phyloP scores from a whole-genome alignment of 148 eudicot genomes.

The Selenicereus undatus region DNA sequence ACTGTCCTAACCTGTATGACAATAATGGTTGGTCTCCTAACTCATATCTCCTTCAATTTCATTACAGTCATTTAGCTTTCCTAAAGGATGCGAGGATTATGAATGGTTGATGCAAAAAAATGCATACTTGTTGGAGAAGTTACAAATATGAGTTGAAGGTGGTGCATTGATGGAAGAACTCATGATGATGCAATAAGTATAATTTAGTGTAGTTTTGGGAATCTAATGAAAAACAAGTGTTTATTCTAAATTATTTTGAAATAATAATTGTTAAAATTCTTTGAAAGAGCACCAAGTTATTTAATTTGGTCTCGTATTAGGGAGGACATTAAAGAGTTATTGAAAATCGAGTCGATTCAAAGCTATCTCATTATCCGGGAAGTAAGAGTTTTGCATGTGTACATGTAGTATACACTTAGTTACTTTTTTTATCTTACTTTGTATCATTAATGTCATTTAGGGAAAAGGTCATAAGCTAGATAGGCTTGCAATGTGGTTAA shows the following conservation, averaged over 20 bases:
- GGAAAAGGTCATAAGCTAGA: too few species aligned
- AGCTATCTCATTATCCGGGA: too few species aligned
- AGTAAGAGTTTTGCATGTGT: too few species aligned
- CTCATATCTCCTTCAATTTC: not conserved
- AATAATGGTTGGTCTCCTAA: not conserved
- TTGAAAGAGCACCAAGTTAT: too few species aligned
- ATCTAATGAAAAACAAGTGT: not conserved
- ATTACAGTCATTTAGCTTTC: not conserved
- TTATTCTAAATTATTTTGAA: too few species aligned
- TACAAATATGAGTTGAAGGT: not conserved
- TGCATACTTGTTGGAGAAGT: slow-evolving; percentile 6
- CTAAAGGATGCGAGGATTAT: slow-evolving; percentile 1
- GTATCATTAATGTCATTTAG: too few species aligned
- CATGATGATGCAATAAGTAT: not conserved
- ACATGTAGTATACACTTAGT: too few species aligned
- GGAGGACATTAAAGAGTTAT: not conserved
- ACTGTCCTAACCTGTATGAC: not conserved
- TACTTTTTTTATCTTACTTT: too few species aligned
- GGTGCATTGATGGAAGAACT: not conserved
- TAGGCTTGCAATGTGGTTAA: too few species aligned
- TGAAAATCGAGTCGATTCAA: not conserved
- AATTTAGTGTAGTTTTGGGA: not conserved
- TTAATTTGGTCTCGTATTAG: not conserved
- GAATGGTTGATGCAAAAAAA: slow-evolving; percentile 1
- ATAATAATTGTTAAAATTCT: too few species aligned